These are phyloP conservation scores for Mrakia blollopis DNA, from an alignment of 768 basidiomycete species.

Conservation along the genomic window DNA sequence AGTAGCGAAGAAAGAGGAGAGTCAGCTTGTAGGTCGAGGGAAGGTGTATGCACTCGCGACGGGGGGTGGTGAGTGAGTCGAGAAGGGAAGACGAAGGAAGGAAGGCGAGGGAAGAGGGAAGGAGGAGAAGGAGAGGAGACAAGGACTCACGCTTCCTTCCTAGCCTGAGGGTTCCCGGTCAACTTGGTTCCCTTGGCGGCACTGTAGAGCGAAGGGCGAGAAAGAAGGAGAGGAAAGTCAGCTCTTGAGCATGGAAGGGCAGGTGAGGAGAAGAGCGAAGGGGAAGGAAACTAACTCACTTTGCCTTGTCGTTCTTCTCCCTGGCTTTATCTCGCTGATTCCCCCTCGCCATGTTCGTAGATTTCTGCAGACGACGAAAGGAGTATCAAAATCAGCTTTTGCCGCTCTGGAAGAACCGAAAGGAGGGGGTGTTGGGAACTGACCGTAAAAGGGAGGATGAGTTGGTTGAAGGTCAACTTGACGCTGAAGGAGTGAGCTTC, in stretches of 20 bases:
- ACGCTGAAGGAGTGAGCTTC: neutral
- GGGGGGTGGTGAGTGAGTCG: neutral
- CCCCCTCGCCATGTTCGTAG: constrained; percentile 16
- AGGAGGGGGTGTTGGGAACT: neutral
- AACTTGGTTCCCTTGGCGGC: constrained; percentile 7
- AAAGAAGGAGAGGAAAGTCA: neutral
- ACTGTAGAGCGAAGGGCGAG: neutral
- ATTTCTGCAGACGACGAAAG: neutral
- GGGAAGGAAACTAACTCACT: neutral
- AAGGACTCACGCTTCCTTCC: constrained; percentile 14
- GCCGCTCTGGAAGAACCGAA: neutral
- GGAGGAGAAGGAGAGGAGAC: neutral
- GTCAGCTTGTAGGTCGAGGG: neutral
- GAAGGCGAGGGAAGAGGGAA: neutral
- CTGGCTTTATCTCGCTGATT: constrained; percentile 20
- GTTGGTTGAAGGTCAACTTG: neutral
- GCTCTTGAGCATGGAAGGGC: too few relatives aligned
- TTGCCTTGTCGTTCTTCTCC: constrained; percentile 23
- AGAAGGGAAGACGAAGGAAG: neutral
- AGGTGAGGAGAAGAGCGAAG: neutral
- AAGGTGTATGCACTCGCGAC: too few relatives aligned
- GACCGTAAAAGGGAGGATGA: neutral
- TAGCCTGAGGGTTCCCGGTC: constrained; percentile 13
- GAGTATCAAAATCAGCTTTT: neutral
- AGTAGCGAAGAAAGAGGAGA: neutral